These are phyloP conservation scores for Strobilomyces dryophilus DNA, from an alignment of 768 basidiomycete genomes.

Conservation along the genomic window DNA sequence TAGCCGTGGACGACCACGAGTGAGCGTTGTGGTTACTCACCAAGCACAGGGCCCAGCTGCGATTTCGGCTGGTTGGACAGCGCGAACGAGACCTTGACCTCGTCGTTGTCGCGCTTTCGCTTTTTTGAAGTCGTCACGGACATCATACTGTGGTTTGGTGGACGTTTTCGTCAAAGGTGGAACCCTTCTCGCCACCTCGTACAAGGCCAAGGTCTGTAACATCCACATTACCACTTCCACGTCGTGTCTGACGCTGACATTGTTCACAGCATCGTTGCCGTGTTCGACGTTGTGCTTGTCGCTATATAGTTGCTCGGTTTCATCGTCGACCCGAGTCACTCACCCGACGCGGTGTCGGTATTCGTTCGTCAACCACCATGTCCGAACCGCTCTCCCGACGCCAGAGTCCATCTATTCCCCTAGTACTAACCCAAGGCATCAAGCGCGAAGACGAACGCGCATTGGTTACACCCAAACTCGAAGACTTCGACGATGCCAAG, in stretches of 20 bases:
- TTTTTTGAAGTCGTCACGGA: slow-evolving; percentile 37
- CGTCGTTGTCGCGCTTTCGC: slow-evolving; percentile 43
- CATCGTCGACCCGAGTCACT: slow-evolving; percentile 16
- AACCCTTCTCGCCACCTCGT: slow-evolving; percentile 15
- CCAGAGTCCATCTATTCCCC: slow-evolving; percentile 24
- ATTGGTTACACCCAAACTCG: slow-evolving; percentile 8
- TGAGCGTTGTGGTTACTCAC: slow-evolving; percentile 31
- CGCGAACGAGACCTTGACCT: slow-evolving; percentile 34
- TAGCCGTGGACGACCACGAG: slow-evolving; percentile 26
- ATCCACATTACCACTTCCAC: not conserved
- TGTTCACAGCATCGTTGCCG: slow-evolving; percentile 11
- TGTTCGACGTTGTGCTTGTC: slow-evolving; percentile 20
- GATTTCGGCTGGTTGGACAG: slow-evolving; percentile 32
- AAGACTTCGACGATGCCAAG: slow-evolving; percentile 23
- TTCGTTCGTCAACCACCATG: slow-evolving; percentile 24
- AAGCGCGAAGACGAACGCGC: slow-evolving; percentile 12
- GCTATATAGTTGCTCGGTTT: slow-evolving; percentile 21
- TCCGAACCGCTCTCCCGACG: slow-evolving; percentile 26
- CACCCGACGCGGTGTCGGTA: slow-evolving; percentile 13
- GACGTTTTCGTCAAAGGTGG: slow-evolving; percentile 10
- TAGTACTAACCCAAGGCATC: slow-evolving; percentile 7
- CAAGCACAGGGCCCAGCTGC: slow-evolving; percentile 49
- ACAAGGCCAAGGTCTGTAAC: slow-evolving; percentile 21
- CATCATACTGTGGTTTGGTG: slow-evolving; percentile 18
- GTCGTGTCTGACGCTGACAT: slow-evolving; percentile 11